Base-by-base conservation (phyloP, 495 filamentous ascomycete species). In the Penicillium subrubescens region DNA sequence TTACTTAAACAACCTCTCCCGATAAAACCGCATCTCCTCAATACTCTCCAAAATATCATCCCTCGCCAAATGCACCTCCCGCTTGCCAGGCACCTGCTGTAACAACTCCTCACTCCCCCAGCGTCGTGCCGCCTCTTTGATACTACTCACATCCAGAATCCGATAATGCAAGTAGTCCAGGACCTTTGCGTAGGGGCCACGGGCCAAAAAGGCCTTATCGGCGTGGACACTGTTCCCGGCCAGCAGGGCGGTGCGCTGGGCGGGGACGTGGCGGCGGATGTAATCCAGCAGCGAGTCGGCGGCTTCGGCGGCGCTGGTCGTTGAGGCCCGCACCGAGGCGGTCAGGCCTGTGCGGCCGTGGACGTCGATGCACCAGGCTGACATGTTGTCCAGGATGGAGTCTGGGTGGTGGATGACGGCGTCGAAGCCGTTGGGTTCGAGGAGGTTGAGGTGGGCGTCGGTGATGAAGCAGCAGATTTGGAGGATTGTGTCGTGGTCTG, bases 31-130 rank as follows among this genome's bases (percentile, higher is more conserved):
- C 67, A 94, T 92, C 77, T 99, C 95, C 58, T 84, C 88, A 65
- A 99, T 97, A 75, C 94, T 97, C 76, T 99, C 95, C 41, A 97
- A 73, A 69, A 99, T 97, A 80, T 99, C 95, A 63, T 89, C 87
- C 64, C 86, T 84, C 0, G 95, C 95, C 75, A 94, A 83, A 81
- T 99, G 95, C 19, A 91, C 77, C 52, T 82, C 83, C 65, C 84
- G 84, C 79, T 99, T 99, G 57, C 67, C 71, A 3, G 95, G 95
- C 17, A 84, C 86, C 44, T 77, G 74, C 54, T 69, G 61, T 56
- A 92, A 62, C 33, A 92, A 68, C 37, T 86, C 82, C 33, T 81
- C 74, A 17, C 84, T 81, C 43, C 88, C 89, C 95, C 95, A 99
- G 57, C 94, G 83, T 52, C 87, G 84, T 8, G 88, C 91, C 19